These are phyloP conservation scores for Prunus mira DNA, from an alignment of 306 rosid species.

Conservation along the genomic window DNA sequence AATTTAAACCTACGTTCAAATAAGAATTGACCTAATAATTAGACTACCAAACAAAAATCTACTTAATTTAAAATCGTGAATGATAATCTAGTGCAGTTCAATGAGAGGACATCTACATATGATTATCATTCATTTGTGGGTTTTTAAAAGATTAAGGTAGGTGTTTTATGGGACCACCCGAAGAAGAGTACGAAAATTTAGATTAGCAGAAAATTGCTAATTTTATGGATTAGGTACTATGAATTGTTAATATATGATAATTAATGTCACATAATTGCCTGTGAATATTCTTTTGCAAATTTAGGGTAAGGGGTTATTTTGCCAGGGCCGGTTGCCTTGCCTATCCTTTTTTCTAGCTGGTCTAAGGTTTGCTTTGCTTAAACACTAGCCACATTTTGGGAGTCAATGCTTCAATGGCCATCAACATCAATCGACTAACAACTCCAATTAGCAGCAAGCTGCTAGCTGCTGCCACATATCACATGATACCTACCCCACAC, in stretches of 20 bases:
- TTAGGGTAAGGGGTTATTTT: too few species aligned
- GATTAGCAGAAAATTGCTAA: not conserved
- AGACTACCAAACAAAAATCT: too few species aligned
- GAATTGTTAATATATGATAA: not conserved
- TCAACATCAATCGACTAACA: conserved; percentile 8
- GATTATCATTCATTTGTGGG: not conserved
- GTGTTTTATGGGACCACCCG: not conserved
- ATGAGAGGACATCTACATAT: not conserved
- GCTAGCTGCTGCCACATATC: conserved; percentile 6
- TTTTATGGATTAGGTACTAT: not conserved
- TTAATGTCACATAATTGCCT: not conserved
- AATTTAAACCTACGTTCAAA: not conserved
- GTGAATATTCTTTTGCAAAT: not conserved
- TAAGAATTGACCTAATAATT: too few species aligned
- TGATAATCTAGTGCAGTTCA: not conserved
- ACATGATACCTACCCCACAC: not conserved
- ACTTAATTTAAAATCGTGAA: too few species aligned
- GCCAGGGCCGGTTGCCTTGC: not conserved
- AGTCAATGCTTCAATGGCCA: conserved; percentile 2
- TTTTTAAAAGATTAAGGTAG: not conserved
- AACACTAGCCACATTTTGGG: not conserved
- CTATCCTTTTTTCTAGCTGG: not conserved
- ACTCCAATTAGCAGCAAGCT: not conserved
- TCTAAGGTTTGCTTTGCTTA: not conserved
- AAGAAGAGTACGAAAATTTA: not conserved